phyloP scores from a whole-genome alignment of 306 rosid species.

The Cyclanthera cordifolia region DNA sequence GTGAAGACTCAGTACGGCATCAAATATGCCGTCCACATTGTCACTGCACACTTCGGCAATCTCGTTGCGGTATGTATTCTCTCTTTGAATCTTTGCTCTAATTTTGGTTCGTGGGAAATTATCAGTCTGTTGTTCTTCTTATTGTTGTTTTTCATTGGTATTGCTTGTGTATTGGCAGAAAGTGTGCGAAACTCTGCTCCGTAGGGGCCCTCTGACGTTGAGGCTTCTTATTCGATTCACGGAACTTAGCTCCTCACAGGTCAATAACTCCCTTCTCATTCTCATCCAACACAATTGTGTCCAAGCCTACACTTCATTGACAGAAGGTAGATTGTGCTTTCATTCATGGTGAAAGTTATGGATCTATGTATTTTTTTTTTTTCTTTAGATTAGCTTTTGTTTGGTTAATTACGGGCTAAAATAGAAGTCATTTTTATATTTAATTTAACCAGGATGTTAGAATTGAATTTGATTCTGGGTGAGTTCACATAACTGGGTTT shows the following conservation, averaged over 20 bases:
- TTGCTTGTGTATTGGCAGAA: constrained; percentile 32
- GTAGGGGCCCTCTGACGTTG: constrained; percentile 42
- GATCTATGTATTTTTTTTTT: background rate
- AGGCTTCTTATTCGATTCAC: constrained; percentile 37
- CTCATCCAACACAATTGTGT: constrained; percentile 82
- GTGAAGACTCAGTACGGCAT: constrained; percentile 51
- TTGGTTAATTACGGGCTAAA: background rate
- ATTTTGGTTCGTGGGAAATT: background rate
- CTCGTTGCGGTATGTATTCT: constrained; percentile 47
- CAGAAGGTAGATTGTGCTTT: constrained; percentile 17
- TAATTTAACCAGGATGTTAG: background rate
- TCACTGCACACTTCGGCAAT: constrained; percentile 72
- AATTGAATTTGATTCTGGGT: background rate
- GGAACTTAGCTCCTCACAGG: constrained; percentile 48
- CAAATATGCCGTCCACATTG: constrained; percentile 54
- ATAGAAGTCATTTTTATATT: background rate
- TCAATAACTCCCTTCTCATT: constrained; percentile 67
- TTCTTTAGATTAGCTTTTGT: background rate
- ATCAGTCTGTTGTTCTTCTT: background rate
- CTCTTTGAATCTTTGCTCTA: background rate
- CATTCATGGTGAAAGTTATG: background rate
- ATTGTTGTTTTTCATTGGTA: background rate
- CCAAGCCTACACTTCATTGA: constrained; percentile 37
- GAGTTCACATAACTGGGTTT: background rate
- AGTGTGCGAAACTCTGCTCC: constrained; percentile 57